Evolutionary conservation across 306 rosid species (phyloP), one percentile per base, ranked within the genome.

Genomic region (Luffa aegyptiaca): DNA sequence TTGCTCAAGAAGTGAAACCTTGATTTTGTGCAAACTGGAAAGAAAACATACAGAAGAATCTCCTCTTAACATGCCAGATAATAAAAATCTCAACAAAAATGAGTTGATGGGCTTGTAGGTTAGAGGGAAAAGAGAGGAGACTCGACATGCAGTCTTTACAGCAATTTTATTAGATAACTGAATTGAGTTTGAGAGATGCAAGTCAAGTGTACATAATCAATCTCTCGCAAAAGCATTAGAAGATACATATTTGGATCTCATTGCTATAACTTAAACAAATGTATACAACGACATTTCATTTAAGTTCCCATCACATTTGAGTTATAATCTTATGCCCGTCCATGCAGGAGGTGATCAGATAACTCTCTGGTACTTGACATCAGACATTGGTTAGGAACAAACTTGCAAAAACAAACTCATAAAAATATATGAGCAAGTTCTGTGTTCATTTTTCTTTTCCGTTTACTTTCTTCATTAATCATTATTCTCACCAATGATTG

Each of bases 11-110:
- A 90, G 89, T 82, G 93, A 90, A 49, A 85, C 87, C 86, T 90
- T 88, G 89, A 90, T 89, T 82, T 90, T 91, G 59, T 92, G 91
- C 89, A 94, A 87, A 86, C 97, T 94, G 89, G 84, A 48, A 81
- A 64, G 37, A 55, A 61, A 71, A 70, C 55, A 17, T 39, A 21
- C 39, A 71, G 59, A 59, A 72, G 77, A 72, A 72, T 48, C 77
- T 72, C 36, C 71, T 42, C n/a, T 46, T 72, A 48, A 13, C 59
- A 72, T 6, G 42, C 5, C 21, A 48, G n/a, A 2, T 12, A 14
- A 5, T 41, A 20, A 65, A 44, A 39, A 65, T 37, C 9, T 42
- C 0, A 44, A 4, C 1, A 69, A 42, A 18, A 69, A 69, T 18
- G 36, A 42, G 17, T 5, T n/a, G 12, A 18, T 41, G 74, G 53